Conservation (phyloP, 371 early-diverging fungal genomes). For the Rhizopus delemar region DNA sequence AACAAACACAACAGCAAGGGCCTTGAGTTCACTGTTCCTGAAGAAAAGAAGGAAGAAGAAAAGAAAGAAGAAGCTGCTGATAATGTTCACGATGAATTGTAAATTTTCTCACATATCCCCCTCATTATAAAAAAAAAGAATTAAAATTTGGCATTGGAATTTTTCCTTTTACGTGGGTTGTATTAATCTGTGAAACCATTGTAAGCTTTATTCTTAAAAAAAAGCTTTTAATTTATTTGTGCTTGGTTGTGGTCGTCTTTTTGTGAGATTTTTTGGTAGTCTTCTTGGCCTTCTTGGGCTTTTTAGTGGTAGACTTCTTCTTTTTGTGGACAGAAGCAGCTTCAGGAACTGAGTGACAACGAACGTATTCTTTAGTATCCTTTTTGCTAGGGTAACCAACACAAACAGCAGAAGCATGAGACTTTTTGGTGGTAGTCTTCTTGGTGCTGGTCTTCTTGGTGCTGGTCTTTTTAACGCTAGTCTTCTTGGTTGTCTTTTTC, state of each 20-base stretch:
- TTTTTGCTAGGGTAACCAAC: constrained; percentile 18
- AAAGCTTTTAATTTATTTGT: not conserved
- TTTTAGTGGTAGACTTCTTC: constrained; percentile 5
- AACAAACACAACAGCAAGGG: constrained; percentile 60
- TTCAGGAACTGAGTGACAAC: constrained; percentile 22
- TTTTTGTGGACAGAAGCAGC: constrained; percentile 6
- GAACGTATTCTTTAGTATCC: constrained; percentile 12
- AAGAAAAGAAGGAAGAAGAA: constrained; percentile 21
- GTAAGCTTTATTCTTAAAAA: not conserved
- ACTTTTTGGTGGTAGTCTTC: constrained; percentile 4
- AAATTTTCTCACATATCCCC: constrained; percentile 26
- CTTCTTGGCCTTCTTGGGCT: constrained; percentile 19
- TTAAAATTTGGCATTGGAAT: not conserved
- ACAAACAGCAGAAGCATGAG: constrained; percentile 16
- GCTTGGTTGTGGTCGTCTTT: constrained; percentile 19
- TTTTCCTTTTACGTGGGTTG: not conserved
- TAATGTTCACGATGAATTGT: constrained; percentile 68
- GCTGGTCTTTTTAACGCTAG: constrained; percentile 9
- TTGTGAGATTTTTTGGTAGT: constrained; percentile 9
- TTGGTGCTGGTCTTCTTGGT: constrained; percentile 7
- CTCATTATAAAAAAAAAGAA: constrained; percentile 7
- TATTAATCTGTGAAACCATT: not conserved
- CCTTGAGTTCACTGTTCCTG: constrained; percentile 20
- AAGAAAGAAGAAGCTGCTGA: constrained; percentile 40
- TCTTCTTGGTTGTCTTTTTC: constrained; percentile 10